Conservation (phyloP, 352 stramenopile species). For the Pythium pyrilobum region DNA sequence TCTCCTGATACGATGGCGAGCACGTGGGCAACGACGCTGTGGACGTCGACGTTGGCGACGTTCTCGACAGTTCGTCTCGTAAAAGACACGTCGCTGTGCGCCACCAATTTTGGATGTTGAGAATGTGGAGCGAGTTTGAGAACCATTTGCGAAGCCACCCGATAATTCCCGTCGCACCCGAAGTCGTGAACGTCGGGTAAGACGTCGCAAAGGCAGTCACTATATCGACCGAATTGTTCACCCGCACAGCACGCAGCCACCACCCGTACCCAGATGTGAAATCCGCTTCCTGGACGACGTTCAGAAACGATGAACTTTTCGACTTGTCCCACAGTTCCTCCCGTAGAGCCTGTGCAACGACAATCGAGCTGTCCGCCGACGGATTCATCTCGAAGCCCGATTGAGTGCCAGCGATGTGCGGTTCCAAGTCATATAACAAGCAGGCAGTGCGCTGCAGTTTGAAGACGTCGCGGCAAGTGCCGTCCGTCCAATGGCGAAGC, state of each 20-base stretch:
- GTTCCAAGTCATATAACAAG: slow-evolving; percentile 58
- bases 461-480: slow-evolving; percentile 51
- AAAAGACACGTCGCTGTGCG: slow-evolving; percentile 34
- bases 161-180: slow-evolving; percentile 20
- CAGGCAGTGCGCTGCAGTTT: slow-evolving; percentile 28
- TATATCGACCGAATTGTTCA: slow-evolving; percentile 14
- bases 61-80: slow-evolving; percentile 22
- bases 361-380: slow-evolving; percentile 1
- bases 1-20: slow-evolving; percentile 22
- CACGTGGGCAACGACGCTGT: slow-evolving; percentile 19
- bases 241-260: slow-evolving; percentile 40
- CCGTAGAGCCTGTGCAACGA: slow-evolving; percentile 18
- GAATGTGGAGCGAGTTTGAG: slow-evolving; percentile 30
- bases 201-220: not conserved
- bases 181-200: slow-evolving; percentile 1
- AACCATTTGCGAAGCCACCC: slow-evolving; percentile 36
- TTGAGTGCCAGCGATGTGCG: slow-evolving; percentile 36
- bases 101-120: slow-evolving; percentile 55
- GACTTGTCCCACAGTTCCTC: slow-evolving; percentile 31
- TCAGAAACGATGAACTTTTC: slow-evolving; percentile 34
- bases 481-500: slow-evolving; percentile 51
- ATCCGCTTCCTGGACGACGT: slow-evolving; percentile 24
- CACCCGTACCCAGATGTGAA: slow-evolving; percentile 25
- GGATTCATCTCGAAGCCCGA: slow-evolving; percentile 66
- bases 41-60: slow-evolving; percentile 5